phyloP scores from a whole-genome alignment of 2,329 filamentous ascomycete species.

The Phyllosticta citribraziliensis region DNA sequence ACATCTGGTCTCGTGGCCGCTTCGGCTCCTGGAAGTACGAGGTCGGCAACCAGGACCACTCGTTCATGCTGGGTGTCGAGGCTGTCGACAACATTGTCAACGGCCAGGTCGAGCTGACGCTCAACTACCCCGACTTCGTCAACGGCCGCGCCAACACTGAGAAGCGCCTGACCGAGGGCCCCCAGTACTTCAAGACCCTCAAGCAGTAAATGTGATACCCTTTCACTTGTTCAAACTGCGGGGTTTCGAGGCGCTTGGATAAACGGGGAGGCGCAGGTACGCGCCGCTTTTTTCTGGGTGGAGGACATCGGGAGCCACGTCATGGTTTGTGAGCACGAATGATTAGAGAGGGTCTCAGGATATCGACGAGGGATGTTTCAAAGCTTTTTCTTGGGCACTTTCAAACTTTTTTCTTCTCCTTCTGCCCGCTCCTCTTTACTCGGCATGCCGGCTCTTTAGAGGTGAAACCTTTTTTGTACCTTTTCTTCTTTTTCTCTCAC shows the following conservation, averaged over 20 bases:
- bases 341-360: not conserved
- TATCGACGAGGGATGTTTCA: not conserved
- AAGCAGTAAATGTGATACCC: slow-evolving; percentile 8
- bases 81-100: slow-evolving; percentile 84
- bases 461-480: not conserved
- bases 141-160: slow-evolving; percentile 64
- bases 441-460: not conserved
- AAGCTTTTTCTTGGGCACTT: not conserved
- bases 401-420: not conserved
- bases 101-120: slow-evolving; percentile 79
- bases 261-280: not conserved
- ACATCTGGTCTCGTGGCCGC: slow-evolving; percentile 89
- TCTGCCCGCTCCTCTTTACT: not conserved
- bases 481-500: not conserved
- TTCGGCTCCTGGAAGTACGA: slow-evolving; percentile 99
- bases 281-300: not conserved
- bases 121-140: slow-evolving; percentile 96
- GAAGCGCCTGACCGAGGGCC: slow-evolving; percentile 52
- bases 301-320: not conserved
- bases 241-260: not conserved
- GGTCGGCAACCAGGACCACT: slow-evolving; percentile 94
- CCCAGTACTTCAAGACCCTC: slow-evolving; percentile 40
- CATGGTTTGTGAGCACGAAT: not conserved
- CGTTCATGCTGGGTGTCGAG: slow-evolving; percentile 94
- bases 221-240: not conserved